Percentiles rank a stretch among this genome's conserved stretches.
These are phyloP conservation scores for Cryomyces minteri DNA, from an alignment of 495 filamentous ascomycete genomes.

Conservation along the genomic window DNA sequence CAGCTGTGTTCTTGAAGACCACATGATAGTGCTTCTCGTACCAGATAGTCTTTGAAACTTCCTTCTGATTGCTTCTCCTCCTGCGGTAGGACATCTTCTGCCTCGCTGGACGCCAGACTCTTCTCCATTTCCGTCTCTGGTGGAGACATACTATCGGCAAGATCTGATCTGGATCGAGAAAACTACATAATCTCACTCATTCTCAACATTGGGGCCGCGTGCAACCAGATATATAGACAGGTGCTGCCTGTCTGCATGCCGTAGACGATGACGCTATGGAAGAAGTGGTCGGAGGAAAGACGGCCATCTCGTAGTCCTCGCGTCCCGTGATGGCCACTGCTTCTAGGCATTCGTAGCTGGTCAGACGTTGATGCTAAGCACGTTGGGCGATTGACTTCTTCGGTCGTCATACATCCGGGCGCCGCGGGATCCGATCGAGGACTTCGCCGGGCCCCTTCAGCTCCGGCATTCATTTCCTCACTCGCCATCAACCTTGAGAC, in stretches of 20 bases:
- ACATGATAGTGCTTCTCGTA: not conserved
- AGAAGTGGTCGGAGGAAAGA: not conserved
- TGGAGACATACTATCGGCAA: not conserved
- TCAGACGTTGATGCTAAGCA: not conserved
- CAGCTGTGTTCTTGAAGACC: not conserved
- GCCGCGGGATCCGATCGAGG: not conserved
- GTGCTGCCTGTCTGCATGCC: not conserved
- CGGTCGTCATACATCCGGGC: not conserved
- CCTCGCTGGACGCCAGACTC: not conserved
- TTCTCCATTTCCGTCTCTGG: not conserved
- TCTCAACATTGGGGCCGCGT: not conserved
- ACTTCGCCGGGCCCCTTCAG: not conserved
- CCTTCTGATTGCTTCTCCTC: not conserved
- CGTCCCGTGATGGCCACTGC: not conserved
- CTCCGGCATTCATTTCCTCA: too few relatives aligned
- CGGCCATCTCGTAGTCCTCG: not conserved
- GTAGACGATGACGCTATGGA: not conserved
- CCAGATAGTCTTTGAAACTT: not conserved
- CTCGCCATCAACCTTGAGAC: not conserved
- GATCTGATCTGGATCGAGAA: not conserved
- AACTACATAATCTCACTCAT: not conserved
- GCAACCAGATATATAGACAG: not conserved
- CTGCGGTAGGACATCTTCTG: not conserved
- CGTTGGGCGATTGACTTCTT: too few relatives aligned
- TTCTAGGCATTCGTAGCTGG: not conserved